A percentile compares a stretch with the other conserved stretches of the same genome.
Evolutionary conservation across 805 yeast genomes (phyloP).

Genomic region (Crinitomyces ghanaensis): DNA sequence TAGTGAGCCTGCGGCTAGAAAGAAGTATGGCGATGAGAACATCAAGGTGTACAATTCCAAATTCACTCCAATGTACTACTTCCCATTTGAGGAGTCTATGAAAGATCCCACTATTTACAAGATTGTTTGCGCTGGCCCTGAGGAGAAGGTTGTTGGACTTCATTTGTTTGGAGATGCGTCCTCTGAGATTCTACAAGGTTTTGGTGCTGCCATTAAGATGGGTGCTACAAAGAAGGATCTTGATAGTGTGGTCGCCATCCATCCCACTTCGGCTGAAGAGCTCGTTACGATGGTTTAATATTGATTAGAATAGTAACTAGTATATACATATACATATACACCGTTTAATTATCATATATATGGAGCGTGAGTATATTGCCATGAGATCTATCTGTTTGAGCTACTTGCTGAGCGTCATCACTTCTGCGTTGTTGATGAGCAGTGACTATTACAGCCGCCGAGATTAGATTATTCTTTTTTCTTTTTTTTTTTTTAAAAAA

Average conservation of each 20-base stretch:
- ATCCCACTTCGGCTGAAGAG: slow-evolving; percentile 98
- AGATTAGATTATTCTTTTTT: too few species aligned
- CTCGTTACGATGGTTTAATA: slow-evolving; percentile 71
- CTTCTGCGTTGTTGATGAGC: too few species aligned
- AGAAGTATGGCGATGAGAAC: slow-evolving; percentile 66
- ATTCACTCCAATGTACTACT: slow-evolving; percentile 88
- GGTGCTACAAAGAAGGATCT: slow-evolving; percentile 97
- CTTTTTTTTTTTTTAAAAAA: too few species aligned
- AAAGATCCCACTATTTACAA: slow-evolving; percentile 86
- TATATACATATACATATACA: too few species aligned
- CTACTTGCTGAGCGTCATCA: too few species aligned
- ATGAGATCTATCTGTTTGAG: too few species aligned
- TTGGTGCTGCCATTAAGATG: slow-evolving; percentile 97
- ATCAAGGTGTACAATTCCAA: slow-evolving; percentile 71
- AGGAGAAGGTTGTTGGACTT: slow-evolving; percentile 91
- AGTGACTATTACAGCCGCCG: too few species aligned
- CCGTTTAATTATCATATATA: too few species aligned
- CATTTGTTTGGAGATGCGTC: slow-evolving; percentile 87
- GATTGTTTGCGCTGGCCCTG: slow-evolving; percentile 61
- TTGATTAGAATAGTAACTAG: too few species aligned
- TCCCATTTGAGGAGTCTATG: slow-evolving; percentile 53
- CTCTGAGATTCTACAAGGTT: slow-evolving; percentile 93
- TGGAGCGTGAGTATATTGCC: too few species aligned
- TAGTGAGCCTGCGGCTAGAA: slow-evolving; percentile 65
- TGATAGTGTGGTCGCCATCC: slow-evolving; percentile 94